phyloP scores from a whole-genome alignment of 1,284 basidiomycete genomes.

The Cutaneotrichosporon curvatum region DNA sequence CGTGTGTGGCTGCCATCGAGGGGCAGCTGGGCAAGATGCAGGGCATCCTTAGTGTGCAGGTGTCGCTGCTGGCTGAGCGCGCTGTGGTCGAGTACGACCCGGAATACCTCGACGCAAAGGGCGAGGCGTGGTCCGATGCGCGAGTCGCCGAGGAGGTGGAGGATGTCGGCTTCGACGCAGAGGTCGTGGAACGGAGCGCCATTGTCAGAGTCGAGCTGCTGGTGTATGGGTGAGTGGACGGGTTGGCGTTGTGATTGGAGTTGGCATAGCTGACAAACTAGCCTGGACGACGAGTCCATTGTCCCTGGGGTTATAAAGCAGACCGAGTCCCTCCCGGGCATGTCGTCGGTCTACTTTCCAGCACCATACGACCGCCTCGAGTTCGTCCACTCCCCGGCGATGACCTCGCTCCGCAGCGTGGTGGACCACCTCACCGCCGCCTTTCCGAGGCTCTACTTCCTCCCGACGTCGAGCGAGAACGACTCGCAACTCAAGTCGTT shows the following conservation, averaged over 20 bases:
- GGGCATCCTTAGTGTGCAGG: slow-evolving; percentile 81
- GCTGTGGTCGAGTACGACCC: slow-evolving; percentile 86
- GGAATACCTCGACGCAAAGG: slow-evolving; percentile 32
- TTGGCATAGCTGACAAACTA: slow-evolving; percentile 11
- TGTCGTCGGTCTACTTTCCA: slow-evolving; percentile 64
- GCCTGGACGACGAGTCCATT: slow-evolving; percentile 27
- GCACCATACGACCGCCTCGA: slow-evolving; percentile 66
- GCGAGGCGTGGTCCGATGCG: slow-evolving; percentile 61
- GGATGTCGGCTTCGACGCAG: slow-evolving; percentile 46
- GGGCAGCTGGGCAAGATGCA: slow-evolving; percentile 72
- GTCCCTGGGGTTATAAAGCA: slow-evolving; percentile 24
- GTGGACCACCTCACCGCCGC: slow-evolving; percentile 73
- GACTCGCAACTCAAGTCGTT: slow-evolving; percentile 81
- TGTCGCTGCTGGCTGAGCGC: slow-evolving; percentile 88
- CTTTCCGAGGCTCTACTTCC: slow-evolving; percentile 41
- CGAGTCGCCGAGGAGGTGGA: slow-evolving; percentile 62
- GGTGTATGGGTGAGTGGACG: slow-evolving; percentile 39
- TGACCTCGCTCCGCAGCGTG: slow-evolving; percentile 73
- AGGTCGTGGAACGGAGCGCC: slow-evolving; percentile 41
- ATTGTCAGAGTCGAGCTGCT: slow-evolving; percentile 36
- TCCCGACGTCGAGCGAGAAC: slow-evolving; percentile 38
- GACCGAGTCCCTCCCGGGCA: slow-evolving; percentile 59
- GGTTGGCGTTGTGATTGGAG: no score
- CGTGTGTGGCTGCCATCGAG: slow-evolving; percentile 69
- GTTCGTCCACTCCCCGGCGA: slow-evolving; percentile 65